Percentiles rank a stretch among this genome's conserved stretches.
Conservation (phyloP, 192 early-diverging fungal species). For the Mortierella alpina region DNA sequence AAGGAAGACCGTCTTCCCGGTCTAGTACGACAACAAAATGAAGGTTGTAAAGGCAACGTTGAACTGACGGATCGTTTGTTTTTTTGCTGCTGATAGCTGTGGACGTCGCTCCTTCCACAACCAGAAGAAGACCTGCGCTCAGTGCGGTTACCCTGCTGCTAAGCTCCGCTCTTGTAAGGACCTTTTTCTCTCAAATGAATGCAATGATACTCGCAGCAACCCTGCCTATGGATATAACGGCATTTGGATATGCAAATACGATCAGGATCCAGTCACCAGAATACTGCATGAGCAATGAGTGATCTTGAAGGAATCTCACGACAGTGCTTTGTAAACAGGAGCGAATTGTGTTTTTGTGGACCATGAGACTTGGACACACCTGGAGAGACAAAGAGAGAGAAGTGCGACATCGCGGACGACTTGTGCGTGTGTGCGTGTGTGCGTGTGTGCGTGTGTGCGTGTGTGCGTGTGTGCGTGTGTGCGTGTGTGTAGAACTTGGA, state of each 20-base stretch:
- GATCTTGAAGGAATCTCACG: no score
- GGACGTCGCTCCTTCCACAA: conserved; percentile 98
- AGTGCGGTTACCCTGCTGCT: conserved; percentile 98
- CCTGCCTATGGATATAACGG: not conserved
- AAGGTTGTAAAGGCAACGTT: not conserved
- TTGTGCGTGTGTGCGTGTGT: no score
- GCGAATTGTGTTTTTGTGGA: no score
- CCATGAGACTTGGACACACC: no score
- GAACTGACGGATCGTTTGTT: not conserved
- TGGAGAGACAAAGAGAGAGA: no score
- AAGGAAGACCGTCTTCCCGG: not conserved
- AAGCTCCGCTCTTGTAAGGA: conserved; percentile 94
- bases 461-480: no score
- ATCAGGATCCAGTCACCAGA: not conserved
- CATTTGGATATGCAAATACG: not conserved
- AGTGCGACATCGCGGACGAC: no score
- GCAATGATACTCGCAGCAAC: not conserved
- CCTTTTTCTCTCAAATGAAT: not conserved
- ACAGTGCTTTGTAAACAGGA: no score
- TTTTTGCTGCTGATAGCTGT: conserved; percentile 60
- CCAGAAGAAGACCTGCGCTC: conserved; percentile 99
- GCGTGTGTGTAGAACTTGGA: no score
- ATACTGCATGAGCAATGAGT: not conserved
- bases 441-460: no score
- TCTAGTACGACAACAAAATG: not conserved